Percentiles rank a stretch among this genome's conserved stretches.
Evolutionary conservation across 768 basidiomycete genomes (phyloP).

Genomic region (Leccinellum luteum): DNA sequence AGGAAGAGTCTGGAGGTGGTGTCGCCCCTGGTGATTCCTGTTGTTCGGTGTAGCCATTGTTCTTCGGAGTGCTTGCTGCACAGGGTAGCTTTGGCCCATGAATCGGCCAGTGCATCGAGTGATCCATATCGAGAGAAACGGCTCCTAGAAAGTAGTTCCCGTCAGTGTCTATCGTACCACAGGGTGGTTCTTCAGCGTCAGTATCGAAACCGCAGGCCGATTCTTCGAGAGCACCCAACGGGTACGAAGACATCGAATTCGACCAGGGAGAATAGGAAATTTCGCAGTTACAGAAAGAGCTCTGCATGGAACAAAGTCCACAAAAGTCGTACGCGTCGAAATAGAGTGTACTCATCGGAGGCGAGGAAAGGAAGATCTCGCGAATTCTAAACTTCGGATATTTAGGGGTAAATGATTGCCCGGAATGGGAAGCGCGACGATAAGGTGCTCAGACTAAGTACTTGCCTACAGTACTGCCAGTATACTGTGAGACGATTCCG

Average conservation of each 20-base stretch:
- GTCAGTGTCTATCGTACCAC: background rate
- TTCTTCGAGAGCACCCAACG: slow-evolving; percentile 1
- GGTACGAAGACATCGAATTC: background rate
- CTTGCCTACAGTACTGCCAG: background rate
- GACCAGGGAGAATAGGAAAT: slow-evolving; percentile 8
- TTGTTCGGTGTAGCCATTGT: background rate
- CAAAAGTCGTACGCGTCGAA: slow-evolving; percentile 2
- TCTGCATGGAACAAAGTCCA: slow-evolving; percentile 1
- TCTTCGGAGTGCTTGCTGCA: slow-evolving; percentile 5
- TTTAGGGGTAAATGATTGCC: background rate
- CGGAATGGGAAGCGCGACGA: slow-evolving; percentile 6
- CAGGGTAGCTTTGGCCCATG: background rate
- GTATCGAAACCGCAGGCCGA: background rate
- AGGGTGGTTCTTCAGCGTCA: background rate
- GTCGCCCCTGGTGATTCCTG: slow-evolving; percentile 4
- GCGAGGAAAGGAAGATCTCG: background rate
- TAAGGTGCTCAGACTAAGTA: background rate
- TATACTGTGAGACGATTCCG: background rate
- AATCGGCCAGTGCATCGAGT: background rate
- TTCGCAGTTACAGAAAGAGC: slow-evolving; percentile 7
- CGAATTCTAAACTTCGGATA: background rate
- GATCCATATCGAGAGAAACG: background rate
- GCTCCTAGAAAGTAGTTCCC: background rate
- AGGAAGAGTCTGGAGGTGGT: slow-evolving; percentile 24
- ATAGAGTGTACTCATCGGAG: slow-evolving; percentile 9